phyloP scores from a whole-genome alignment of 176 grass and related monocot genomes.

The Oryza officinalis region DNA sequence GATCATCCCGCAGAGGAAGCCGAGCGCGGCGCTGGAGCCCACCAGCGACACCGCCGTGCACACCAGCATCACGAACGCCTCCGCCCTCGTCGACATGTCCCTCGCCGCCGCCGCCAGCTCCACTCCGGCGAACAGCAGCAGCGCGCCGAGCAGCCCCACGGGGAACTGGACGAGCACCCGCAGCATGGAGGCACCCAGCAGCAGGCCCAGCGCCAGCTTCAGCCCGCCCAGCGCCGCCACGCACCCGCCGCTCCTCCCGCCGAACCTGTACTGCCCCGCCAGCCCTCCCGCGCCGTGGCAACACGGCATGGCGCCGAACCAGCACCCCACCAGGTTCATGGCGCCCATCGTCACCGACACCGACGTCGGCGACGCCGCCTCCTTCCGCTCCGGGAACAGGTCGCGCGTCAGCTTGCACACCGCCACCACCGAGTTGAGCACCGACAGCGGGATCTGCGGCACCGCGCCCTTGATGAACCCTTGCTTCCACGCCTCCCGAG shows the following conservation, averaged over 20 bases:
- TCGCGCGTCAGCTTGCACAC: constrained; percentile 87
- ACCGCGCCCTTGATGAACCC: constrained; percentile 79
- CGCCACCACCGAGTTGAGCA: constrained; percentile 90
- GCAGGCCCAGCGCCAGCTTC: constrained; percentile 63
- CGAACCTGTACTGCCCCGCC: constrained; percentile 87
- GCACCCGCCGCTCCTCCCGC: constrained; percentile 64
- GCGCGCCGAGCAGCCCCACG: constrained; percentile 68
- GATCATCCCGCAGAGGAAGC: constrained; percentile 66
- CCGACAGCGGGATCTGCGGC: constrained; percentile 74
- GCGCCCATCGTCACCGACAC: constrained; percentile 77
- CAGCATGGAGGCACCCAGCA: constrained; percentile 67
- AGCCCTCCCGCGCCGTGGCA: constrained; percentile 88
- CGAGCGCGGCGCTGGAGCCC: constrained; percentile 80
- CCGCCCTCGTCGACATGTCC: constrained; percentile 71
- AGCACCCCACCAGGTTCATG: constrained; percentile 92
- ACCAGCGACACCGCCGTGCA: constrained; percentile 79
- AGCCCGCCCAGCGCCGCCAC: constrained; percentile 72
- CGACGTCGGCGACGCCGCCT: constrained; percentile 56
- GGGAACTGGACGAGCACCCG: constrained; percentile 67
- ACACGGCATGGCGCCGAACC: constrained; percentile 96
- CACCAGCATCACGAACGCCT: constrained; percentile 79
- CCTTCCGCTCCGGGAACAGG: constrained; percentile 62
- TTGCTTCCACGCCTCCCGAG: constrained; percentile 68
- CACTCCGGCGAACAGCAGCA: constrained; percentile 81
- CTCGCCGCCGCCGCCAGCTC: constrained; percentile 74